These are phyloP conservation scores for Orbilia oligospora DNA, from an alignment of 2,329 filamentous ascomycete genomes.

Conservation along the genomic window DNA sequence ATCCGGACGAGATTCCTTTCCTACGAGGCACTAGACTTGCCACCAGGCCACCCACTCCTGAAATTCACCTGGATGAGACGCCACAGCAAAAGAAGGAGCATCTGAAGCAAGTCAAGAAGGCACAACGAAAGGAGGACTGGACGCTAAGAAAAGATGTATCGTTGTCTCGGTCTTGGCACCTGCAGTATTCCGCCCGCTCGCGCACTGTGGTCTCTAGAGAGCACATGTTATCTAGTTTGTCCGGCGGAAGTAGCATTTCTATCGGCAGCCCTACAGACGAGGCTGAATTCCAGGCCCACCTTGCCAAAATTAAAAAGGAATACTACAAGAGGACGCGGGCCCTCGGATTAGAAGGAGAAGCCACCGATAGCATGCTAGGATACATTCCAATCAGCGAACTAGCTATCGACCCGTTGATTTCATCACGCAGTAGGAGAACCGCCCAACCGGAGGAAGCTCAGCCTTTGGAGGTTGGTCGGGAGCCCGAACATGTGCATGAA, in stretches of 20 bases:
- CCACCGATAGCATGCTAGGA: not conserved
- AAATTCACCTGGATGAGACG: slow-evolving; percentile 32
- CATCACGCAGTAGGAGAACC: slow-evolving; percentile 5
- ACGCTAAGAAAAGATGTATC: not conserved
- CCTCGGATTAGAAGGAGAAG: not conserved
- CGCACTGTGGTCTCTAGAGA: not conserved
- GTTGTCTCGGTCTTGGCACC: slow-evolving; percentile 28
- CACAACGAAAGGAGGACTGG: slow-evolving; percentile 34
- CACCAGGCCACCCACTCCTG: slow-evolving; percentile 33
- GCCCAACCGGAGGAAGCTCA: slow-evolving; percentile 14
- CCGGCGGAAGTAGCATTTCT: not conserved
- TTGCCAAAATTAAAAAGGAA: not conserved
- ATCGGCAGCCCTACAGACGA: not conserved
- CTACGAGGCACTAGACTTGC: slow-evolving; percentile 3
- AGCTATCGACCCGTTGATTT: not conserved
- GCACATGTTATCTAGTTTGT: not conserved
- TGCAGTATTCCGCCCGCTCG: slow-evolving; percentile 10
- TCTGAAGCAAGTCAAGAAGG: slow-evolving; percentile 3
- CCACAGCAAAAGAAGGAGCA: not conserved
- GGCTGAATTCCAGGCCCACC: not conserved
- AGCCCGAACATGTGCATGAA: not conserved
- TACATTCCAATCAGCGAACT: not conserved
- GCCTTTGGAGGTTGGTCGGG: slow-evolving; percentile 22
- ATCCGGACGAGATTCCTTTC: slow-evolving; percentile 19
- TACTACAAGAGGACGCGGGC: not conserved